Evolutionary conservation across 2,329 filamentous ascomycete species (phyloP).

Genomic region (Botryotinia narcissicola): DNA sequence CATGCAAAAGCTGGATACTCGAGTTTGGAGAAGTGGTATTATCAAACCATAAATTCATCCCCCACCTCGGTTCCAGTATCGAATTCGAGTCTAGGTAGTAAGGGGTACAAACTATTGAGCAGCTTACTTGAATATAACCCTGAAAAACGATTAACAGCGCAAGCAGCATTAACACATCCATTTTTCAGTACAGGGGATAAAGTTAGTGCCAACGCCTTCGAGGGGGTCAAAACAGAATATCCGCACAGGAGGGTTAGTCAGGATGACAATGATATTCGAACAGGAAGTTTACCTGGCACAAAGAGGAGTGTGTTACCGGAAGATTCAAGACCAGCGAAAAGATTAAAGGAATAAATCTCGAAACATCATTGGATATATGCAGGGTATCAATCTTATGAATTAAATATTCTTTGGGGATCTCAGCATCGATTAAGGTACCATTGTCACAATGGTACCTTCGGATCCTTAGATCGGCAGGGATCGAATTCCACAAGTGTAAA

Average conservation of each 20-base stretch:
- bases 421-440: background rate
- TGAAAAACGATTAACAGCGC: conserved; percentile 79
- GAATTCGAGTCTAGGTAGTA: conserved; percentile 58
- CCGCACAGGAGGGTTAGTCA: conserved; percentile 86
- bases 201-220: conserved; percentile 82
- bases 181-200: conserved; percentile 75
- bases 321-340: conserved; percentile 64
- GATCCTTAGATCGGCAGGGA: background rate
- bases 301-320: conserved; percentile 86
- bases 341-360: conserved; percentile 53
- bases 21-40: conserved; percentile 76
- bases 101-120: conserved; percentile 80
- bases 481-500: background rate
- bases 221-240: conserved; percentile 82
- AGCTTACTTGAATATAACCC: conserved; percentile 92
- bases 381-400: background rate
- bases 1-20: conserved; percentile 39
- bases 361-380: background rate
- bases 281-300: conserved; percentile 82
- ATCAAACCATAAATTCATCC: conserved; percentile 62
- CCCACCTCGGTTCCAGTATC: conserved; percentile 49
- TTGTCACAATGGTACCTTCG: background rate
- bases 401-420: background rate
- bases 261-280: conserved; percentile 95
- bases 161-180: conserved; percentile 82